Evolutionary conservation across 1,284 basidiomycete species (phyloP).

Genomic region (Microbotryomycetes sp.): DNA sequence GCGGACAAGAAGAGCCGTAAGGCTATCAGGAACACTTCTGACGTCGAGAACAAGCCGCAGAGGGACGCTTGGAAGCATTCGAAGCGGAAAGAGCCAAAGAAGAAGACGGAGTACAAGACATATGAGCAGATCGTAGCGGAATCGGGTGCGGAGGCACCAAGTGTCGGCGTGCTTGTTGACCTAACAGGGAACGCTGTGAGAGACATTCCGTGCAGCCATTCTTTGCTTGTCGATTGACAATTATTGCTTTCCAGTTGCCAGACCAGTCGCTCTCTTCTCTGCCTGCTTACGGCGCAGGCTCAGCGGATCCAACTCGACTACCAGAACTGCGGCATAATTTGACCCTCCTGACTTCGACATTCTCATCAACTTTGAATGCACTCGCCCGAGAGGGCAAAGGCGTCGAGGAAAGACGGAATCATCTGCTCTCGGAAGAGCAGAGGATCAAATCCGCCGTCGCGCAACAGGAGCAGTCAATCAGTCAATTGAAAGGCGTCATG

Average conservation of each 20-base stretch:
- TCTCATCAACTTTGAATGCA: conserved; percentile 73
- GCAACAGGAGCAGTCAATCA: conserved; percentile 31
- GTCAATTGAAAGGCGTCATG: conserved; percentile 24
- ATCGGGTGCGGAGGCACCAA: conserved; percentile 46
- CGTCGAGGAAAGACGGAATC: conserved; percentile 68
- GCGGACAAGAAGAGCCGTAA: background rate
- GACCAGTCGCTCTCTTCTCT: conserved; percentile 22
- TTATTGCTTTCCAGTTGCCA: conserved; percentile 13
- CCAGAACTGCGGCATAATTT: conserved; percentile 95
- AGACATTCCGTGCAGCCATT: conserved; percentile 22
- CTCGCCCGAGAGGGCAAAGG: conserved; percentile 81
- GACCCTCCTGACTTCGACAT: conserved; percentile 70
- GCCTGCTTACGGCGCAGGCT: conserved; percentile 18
- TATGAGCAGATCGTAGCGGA: conserved; percentile 90
- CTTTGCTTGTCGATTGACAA: conserved; percentile 38
- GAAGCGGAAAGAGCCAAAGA: conserved; percentile 55
- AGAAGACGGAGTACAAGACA: conserved; percentile 74
- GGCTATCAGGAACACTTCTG: conserved; percentile 34
- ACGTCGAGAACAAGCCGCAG: conserved; percentile 45
- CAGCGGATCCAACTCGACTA: conserved; percentile 72
- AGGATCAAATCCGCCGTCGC: conserved; percentile 60
- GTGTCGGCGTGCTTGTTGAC: conserved; percentile 81
- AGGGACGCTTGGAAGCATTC: conserved; percentile 53
- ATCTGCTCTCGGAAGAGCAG: conserved; percentile 61
- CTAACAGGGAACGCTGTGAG: conserved; percentile 83